phyloP scores from a whole-genome alignment of 2,329 filamentous ascomycete species.

The Onygenales sp. region DNA sequence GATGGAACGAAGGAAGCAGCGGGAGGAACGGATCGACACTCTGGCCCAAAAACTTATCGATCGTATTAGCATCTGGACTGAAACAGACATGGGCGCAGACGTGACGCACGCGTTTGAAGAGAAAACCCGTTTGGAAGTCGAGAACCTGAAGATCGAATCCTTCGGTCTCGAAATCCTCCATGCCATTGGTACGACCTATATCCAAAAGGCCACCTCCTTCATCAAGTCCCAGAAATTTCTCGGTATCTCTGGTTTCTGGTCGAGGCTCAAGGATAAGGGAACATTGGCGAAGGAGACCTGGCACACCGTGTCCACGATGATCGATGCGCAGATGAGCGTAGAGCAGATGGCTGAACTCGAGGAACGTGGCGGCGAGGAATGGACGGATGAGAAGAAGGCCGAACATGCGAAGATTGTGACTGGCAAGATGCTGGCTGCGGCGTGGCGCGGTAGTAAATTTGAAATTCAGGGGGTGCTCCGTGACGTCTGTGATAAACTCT shows the following conservation, averaged over 20 bases:
- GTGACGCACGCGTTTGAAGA: slow-evolving; percentile 85
- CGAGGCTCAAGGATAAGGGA: slow-evolving; percentile 88
- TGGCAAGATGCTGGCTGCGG: slow-evolving; percentile 93
- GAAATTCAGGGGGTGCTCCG: slow-evolving; percentile 94
- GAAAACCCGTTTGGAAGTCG: slow-evolving; percentile 88
- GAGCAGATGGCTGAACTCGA: slow-evolving; percentile 98
- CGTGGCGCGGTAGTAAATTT: slow-evolving; percentile 93
- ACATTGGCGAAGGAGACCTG: slow-evolving; percentile 96
- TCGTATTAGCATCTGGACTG: slow-evolving; percentile 88
- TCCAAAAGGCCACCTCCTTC: slow-evolving; percentile 76
- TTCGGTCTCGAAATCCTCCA: slow-evolving; percentile 95
- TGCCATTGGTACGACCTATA: slow-evolving; percentile 84
- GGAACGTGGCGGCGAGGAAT: slow-evolving; percentile 88
- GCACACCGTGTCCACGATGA: slow-evolving; percentile 92
- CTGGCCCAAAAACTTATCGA: slow-evolving; percentile 78
- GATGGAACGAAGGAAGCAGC: slow-evolving; percentile 69
- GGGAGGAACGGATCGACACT: slow-evolving; percentile 81
- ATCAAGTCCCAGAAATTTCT: slow-evolving; percentile 95
- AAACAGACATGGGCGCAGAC: slow-evolving; percentile 81
- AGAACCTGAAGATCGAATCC: slow-evolving; percentile 98
- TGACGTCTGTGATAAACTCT: slow-evolving; percentile 83
- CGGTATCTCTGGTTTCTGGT: slow-evolving; percentile 91
- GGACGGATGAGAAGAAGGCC: slow-evolving; percentile 93
- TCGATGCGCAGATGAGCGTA: slow-evolving; percentile 96
- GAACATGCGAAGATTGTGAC: slow-evolving; percentile 95